Evolutionary conservation across 768 basidiomycete species (phyloP), one percentile per base, ranked within the genome.

Genomic region (Mycena filopes): DNA sequence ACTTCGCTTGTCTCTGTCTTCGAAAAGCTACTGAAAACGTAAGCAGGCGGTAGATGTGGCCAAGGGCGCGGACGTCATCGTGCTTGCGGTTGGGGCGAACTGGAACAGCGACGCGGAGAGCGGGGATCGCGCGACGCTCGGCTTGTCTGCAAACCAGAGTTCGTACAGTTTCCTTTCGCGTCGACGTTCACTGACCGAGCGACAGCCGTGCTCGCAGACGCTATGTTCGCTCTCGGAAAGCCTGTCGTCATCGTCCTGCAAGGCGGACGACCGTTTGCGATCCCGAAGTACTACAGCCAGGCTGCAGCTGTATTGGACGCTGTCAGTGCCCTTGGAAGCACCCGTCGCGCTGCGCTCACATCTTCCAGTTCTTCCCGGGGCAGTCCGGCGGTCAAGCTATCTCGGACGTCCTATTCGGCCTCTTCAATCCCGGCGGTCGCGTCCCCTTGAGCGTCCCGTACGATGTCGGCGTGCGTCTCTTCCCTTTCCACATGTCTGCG

Each of bases 71-170:
- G 73, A 74, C 33, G 58, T 74, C 23, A 67, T 74, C 33, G 43
- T 74, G 13, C 65, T 74, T 11, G 73, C 73, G 5, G 71, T 74
- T 9, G 73, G 73, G 33, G 73, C 73, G 2, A 71, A 70, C 47
- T 74, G 73, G 73, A 74, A 74, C 53, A 72, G 71, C 46, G 73
- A 74, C 47, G 73, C 66, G 10, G 73, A 74, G 50, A 70, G 66
- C 31, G 70, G 59, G 3, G 73, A 74, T 56, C 60, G 73, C 4
- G 71, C 68, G 20, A 72, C 73, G 26, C 55, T 74, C 11, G 62
- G 66, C 4, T 50, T 74, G 21, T 74, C 73, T 10, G 66, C 51
- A 28, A 72, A 72, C 59, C 73, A 74, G 54, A 74, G 73, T 72
- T 41, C 9, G 71, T 48, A 18, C 23, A 28, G 3, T 7, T 25